Percentiles rank a stretch among this genome's conserved stretches.
Conservation (phyloP, 805 yeast genomes). For the Priceomyces carsonii region DNA sequence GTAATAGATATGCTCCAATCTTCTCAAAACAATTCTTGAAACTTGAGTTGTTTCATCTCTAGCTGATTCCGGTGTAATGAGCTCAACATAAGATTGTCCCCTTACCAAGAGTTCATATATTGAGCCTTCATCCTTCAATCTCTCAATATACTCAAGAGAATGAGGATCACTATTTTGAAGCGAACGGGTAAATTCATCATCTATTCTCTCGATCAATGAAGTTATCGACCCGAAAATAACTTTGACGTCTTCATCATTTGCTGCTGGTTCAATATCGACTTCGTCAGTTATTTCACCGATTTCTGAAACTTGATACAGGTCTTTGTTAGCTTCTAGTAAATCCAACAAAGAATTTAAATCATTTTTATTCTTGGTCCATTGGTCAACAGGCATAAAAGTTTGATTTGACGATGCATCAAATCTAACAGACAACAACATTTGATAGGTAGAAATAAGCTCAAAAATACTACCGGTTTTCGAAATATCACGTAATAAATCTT, state of each 20-base stretch:
- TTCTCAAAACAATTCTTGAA: constrained; percentile 73
- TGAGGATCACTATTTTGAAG: constrained; percentile 92
- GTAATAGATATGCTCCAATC: constrained; percentile 92
- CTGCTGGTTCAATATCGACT: constrained; percentile 65
- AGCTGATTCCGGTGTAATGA: constrained; percentile 47
- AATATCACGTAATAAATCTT: constrained; percentile 49
- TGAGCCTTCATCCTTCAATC: constrained; percentile 82
- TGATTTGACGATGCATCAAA: constrained; percentile 75
- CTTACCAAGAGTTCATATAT: constrained; percentile 78
- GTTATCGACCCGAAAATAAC: constrained; percentile 81
- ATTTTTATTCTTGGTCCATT: constrained; percentile 71
- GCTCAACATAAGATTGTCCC: constrained; percentile 83
- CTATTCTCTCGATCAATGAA: constrained; percentile 87
- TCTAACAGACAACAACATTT: constrained; percentile 82
- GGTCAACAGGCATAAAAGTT: constrained; percentile 71
- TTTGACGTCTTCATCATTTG: constrained; percentile 61
- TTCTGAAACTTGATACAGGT: constrained; percentile 70
- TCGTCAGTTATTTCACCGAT: constrained; percentile 70
- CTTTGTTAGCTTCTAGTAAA: constrained; percentile 62
- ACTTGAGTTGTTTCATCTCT: constrained; percentile 54
- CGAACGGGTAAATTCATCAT: constrained; percentile 89
- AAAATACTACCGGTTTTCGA: constrained; percentile 47
- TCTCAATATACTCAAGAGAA: constrained; percentile 86
- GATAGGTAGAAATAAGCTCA: constrained; percentile 74
- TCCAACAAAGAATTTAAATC: constrained; percentile 65